Percentiles rank a stretch among this genome's conserved stretches.
phyloP scores from a whole-genome alignment of 2,329 filamentous ascomycete species.

The Xylariaceae sp. region DNA sequence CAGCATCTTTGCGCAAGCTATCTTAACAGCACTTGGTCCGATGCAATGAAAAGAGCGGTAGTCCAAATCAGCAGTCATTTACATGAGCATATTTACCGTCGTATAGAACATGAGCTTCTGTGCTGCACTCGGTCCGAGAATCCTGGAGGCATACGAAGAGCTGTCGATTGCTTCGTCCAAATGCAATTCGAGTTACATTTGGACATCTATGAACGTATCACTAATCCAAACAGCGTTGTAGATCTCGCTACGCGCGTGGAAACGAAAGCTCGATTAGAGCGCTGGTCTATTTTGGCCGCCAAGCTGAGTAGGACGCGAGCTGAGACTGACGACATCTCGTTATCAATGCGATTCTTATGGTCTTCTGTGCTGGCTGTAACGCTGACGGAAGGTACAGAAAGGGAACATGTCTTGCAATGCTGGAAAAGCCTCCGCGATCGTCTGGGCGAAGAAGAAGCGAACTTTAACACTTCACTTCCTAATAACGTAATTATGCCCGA shows the following conservation, averaged over 20 bases:
- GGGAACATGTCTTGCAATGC: constrained; percentile 54
- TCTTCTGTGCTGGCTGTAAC: constrained; percentile 52
- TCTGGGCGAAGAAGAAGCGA: constrained; percentile 39
- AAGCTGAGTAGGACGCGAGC: constrained; percentile 40
- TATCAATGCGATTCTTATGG: constrained; percentile 55
- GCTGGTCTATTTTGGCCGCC: constrained; percentile 51
- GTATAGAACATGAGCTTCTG: constrained; percentile 42
- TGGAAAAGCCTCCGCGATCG: constrained; percentile 56
- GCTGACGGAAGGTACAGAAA: constrained; percentile 47
- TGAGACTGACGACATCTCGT: constrained; percentile 34
- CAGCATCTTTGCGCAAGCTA: constrained; percentile 49
- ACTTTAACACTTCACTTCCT: constrained; percentile 55
- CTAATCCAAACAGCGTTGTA: constrained; percentile 52
- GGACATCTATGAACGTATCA: constrained; percentile 57
- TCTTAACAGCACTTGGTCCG: constrained; percentile 52
- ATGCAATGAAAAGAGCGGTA: constrained; percentile 52
- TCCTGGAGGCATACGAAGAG: constrained; percentile 23
- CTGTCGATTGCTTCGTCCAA: constrained; percentile 46
- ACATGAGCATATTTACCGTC: constrained; percentile 50
- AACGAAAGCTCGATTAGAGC: constrained; percentile 46
- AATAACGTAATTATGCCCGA: constrained; percentile 90
- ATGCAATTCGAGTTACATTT: constrained; percentile 61
- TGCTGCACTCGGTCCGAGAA: constrained; percentile 19
- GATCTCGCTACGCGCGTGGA: constrained; percentile 46
- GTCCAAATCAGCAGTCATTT: constrained; percentile 53